Conservation (phyloP, 441 rosid species). For the Manihot esculenta region DNA sequence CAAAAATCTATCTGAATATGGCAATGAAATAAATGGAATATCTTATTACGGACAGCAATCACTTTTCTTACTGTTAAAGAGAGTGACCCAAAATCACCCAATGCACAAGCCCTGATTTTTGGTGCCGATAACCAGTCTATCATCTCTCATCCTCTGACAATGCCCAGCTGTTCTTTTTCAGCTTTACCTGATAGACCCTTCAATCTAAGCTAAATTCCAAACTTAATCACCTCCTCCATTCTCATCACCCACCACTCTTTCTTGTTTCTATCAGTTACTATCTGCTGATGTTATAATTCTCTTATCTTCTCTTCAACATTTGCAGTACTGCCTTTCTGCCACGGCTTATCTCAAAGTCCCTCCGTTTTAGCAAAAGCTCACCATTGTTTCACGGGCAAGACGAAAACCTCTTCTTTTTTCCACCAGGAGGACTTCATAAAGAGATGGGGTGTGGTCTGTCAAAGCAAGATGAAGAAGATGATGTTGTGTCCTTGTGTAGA, state of each 20-base stretch:
- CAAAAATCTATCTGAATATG: slow-evolving; percentile 10
- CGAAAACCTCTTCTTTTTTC: neutral
- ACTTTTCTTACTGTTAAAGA: neutral
- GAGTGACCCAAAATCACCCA: neutral
- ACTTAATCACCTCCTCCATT: neutral
- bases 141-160: slow-evolving; percentile 2
- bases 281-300: neutral
- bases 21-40: slow-evolving; percentile 25
- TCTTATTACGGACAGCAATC: neutral
- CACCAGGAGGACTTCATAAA: neutral
- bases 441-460: slow-evolving; percentile 53
- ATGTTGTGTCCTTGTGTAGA: slow-evolving; percentile 42
- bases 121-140: slow-evolving; percentile 2
- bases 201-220: slow-evolving; percentile 11
- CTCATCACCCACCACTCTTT: neutral
- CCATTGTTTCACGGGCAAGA: neutral
- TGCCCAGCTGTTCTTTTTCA: slow-evolving; percentile 22
- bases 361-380: slow-evolving; percentile 3
- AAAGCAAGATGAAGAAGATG: slow-evolving; percentile 44
- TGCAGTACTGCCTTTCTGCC: neutral
- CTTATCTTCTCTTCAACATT: neutral
- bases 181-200: neutral
- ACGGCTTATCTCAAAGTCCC: neutral
- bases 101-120: slow-evolving; percentile 4
- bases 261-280: slow-evolving; percentile 6